Evolutionary conservation across 306 rosid species (phyloP).

Genomic region (Ochetophila trinervis): DNA sequence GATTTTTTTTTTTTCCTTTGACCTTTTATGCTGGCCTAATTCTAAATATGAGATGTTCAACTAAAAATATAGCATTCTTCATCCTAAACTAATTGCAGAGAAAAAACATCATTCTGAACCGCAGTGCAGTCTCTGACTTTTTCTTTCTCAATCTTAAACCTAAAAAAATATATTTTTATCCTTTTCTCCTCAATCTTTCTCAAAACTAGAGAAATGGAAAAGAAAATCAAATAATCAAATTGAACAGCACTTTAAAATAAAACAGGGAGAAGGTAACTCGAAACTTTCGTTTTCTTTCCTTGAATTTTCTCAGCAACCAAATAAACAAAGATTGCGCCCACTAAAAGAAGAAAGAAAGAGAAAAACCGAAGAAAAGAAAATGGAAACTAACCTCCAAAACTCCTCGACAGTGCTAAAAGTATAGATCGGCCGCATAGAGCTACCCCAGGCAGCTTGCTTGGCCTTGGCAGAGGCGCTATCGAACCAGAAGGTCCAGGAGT

Average conservation of each 20-base stretch:
- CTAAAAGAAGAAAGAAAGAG: slow-evolving; percentile 3
- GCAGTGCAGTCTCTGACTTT: neutral
- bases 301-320: slow-evolving; percentile 2
- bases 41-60: neutral
- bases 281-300: neutral
- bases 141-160: too few species aligned
- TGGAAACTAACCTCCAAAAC: slow-evolving; percentile 97
- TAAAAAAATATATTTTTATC: too few species aligned
- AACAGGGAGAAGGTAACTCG: neutral
- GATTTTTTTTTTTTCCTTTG: too few species aligned
- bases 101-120: neutral
- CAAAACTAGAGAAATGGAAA: too few species aligned
- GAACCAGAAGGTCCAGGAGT: slow-evolving; percentile 97
- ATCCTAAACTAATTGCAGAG: neutral
- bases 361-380: too few species aligned
- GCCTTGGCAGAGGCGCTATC: slow-evolving; percentile 59
- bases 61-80: neutral
- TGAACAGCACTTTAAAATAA: too few species aligned
- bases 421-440: slow-evolving; percentile 60
- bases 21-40: neutral
- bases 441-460: slow-evolving; percentile 76
- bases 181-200: neutral
- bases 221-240: too few species aligned
- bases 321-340: neutral
- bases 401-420: slow-evolving; percentile 80